Evolutionary conservation across 306 rosid genomes (phyloP), one percentile per base, ranked within the genome.

Genomic region (Quercus glauca): DNA sequence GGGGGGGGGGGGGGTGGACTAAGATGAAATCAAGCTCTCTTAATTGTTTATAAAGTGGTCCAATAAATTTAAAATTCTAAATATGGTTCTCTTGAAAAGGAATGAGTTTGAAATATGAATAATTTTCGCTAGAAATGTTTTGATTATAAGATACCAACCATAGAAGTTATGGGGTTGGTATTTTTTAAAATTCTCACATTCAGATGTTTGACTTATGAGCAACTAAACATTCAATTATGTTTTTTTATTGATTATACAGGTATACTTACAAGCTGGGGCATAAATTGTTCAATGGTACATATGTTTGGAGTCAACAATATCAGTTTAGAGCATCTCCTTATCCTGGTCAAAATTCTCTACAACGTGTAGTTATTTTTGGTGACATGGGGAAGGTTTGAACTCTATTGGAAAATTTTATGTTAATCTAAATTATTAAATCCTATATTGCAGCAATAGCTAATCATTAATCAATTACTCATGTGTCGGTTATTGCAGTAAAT

Each of bases 301-400:
- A 77, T 65, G 71, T 95, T 81, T 87, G 91, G 94, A 91, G 99
- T 88, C 79, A 79, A 83, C 74, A 79, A 74, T 90, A 95, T 85
- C 87, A 85, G 67, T 95, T 95, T 83, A 90, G 80, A 87, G 87
- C 99, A 59, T 81, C 99, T 72, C 99, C 99, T 73, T 95, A 88
- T 88, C 99, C 97, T 25, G 97, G 99, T 71, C 98, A 95, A 90
- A 91, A 91, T 82, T 95, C 99, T 23, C 60, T 88, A 76, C 99
- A 92, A 75, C 92, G 92, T 9, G 90, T 95, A 59, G 86, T 94
- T 84, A 86, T 94, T 86, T 95, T 95, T 73, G 99, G 99, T 45
- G 97, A 95, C 85, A 89, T 95, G 97, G 99, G 99, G 85, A 95
- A 95, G 97, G 99, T 94, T 80, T 76, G 85, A 51, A 73, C 73